Percentiles rank a stretch among this genome's conserved stretches.
Evolutionary conservation across 345 rosid genomes (phyloP).

Genomic region (Lumnitzera littorea): DNA sequence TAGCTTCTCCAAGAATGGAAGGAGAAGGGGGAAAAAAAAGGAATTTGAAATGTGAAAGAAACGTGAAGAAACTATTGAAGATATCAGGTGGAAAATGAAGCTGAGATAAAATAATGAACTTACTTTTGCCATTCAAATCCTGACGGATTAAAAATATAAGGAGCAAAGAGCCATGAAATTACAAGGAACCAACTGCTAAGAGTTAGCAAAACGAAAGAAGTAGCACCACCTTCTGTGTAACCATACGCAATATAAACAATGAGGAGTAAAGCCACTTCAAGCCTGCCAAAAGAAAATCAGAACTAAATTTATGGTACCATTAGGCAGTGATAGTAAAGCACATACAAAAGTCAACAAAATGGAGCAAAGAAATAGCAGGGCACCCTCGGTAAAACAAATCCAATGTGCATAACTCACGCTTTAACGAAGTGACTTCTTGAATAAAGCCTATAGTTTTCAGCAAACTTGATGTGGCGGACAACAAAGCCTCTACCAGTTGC

Average conservation of each 20-base stretch:
- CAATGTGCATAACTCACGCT: conserved; percentile 53
- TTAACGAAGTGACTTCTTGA: conserved; percentile 97
- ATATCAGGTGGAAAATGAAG: not conserved
- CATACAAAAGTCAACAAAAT: no score
- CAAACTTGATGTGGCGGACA: conserved; percentile 94
- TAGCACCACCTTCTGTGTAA: conserved; percentile 63
- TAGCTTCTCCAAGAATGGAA: not conserved
- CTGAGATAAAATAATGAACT: conserved; percentile 14
- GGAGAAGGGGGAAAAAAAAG: not conserved
- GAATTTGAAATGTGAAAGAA: not conserved
- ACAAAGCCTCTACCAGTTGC: conserved; percentile 99
- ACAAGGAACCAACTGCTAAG: conserved; percentile 98
- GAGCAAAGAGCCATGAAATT: conserved; percentile 96
- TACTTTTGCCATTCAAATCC: conserved; percentile 99
- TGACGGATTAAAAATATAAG: conserved; percentile 97
- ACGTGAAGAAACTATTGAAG: not conserved
- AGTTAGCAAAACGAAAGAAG: conserved; percentile 68
- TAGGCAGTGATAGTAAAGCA: no score
- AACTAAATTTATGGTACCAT: not conserved
- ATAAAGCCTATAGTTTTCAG: conserved; percentile 93
- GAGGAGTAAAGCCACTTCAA: conserved; percentile 94
- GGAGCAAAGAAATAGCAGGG: no score
- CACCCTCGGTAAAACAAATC: not conserved
- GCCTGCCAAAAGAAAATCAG: conserved; percentile 31
- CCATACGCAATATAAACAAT: conserved; percentile 96